phyloP scores from a whole-genome alignment of 2,329 filamentous ascomycete species.

The Lecanicillium sp. region DNA sequence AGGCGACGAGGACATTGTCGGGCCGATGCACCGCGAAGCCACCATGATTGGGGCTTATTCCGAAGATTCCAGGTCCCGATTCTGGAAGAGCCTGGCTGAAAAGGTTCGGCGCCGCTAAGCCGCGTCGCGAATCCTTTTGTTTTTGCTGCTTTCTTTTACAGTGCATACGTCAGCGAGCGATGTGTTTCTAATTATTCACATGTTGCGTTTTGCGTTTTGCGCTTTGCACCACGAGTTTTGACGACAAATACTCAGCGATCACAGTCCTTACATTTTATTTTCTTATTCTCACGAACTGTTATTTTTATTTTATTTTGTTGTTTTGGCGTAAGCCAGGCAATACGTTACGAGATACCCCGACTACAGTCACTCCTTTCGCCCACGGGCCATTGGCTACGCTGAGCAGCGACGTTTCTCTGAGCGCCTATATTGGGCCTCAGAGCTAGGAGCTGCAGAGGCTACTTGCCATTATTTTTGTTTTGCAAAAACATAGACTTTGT shows the following conservation, averaged over 20 bases:
- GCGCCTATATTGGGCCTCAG: too few relatives aligned
- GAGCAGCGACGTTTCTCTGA: too few relatives aligned
- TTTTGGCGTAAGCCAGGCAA: slow-evolving; percentile 1
- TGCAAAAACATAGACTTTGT: slow-evolving; percentile 1
- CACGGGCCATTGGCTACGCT: neutral
- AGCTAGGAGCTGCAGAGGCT: too few relatives aligned
- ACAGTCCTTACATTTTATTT: slow-evolving; percentile 7
- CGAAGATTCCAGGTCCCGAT: slow-evolving; percentile 37
- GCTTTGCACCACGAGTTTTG: neutral
- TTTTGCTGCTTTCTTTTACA: slow-evolving; percentile 5
- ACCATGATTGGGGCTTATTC: slow-evolving; percentile 40
- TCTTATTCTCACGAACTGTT: slow-evolving; percentile 5
- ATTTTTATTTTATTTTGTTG: slow-evolving; percentile 9
- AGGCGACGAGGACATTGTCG: slow-evolving; percentile 87
- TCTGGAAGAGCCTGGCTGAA: slow-evolving; percentile 41
- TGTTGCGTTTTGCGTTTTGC: neutral
- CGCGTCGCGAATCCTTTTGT: neutral
- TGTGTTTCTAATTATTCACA: slow-evolving; percentile 1
- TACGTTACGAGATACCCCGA: slow-evolving; percentile 18
- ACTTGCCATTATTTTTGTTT: slow-evolving; percentile 1
- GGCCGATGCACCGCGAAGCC: slow-evolving; percentile 69
- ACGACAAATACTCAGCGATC: slow-evolving; percentile 10
- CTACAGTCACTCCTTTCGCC: slow-evolving; percentile 16
- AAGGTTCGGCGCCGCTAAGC: slow-evolving; percentile 27
- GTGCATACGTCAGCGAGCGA: neutral